Evolutionary conservation across 2,329 filamentous ascomycete species (phyloP).

Genomic region (Aspergillus brunneoviolaceus): DNA sequence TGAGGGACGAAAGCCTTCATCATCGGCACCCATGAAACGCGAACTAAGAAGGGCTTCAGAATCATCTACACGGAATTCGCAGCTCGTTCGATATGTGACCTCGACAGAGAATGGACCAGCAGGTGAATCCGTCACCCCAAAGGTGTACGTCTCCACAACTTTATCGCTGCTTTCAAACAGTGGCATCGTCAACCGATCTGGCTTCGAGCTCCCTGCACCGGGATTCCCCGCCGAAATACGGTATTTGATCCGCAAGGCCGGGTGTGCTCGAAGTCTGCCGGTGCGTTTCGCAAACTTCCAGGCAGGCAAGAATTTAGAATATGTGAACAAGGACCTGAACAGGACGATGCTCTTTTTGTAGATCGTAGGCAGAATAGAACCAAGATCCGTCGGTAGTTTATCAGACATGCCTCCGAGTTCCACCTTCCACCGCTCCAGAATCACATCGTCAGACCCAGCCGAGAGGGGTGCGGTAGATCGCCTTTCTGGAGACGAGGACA

Average conservation of each 20-base stretch:
- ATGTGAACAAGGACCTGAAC: conserved; percentile 83
- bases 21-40: conserved; percentile 87
- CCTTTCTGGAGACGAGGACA: conserved; percentile 61
- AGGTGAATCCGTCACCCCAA: conserved; percentile 82
- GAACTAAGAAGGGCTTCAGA: conserved; percentile 88
- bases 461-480: conserved; percentile 44
- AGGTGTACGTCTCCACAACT: conserved; percentile 72
- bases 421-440: conserved; percentile 88
- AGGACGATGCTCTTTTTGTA: conserved; percentile 98
- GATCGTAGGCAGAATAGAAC: conserved; percentile 71
- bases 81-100: conserved; percentile 82
- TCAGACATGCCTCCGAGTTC: conserved; percentile 66
- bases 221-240: conserved; percentile 67
- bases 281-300: conserved; percentile 80
- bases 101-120: conserved; percentile 79
- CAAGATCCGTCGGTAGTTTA: conserved; percentile 56
- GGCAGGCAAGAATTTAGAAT: conserved; percentile 76
- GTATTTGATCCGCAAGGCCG: conserved; percentile 71
- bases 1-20: conserved; percentile 81
- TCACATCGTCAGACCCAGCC: conserved; percentile 64
- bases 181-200: conserved; percentile 70
- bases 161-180: conserved; percentile 64
- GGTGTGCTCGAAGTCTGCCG: conserved; percentile 65
- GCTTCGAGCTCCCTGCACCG: conserved; percentile 50
- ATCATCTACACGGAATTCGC: conserved; percentile 87